Evolutionary conservation across 352 stramenopile species (phyloP), one percentile per base, ranked within the genome.

Genomic region (Globisporangium spiculum): DNA sequence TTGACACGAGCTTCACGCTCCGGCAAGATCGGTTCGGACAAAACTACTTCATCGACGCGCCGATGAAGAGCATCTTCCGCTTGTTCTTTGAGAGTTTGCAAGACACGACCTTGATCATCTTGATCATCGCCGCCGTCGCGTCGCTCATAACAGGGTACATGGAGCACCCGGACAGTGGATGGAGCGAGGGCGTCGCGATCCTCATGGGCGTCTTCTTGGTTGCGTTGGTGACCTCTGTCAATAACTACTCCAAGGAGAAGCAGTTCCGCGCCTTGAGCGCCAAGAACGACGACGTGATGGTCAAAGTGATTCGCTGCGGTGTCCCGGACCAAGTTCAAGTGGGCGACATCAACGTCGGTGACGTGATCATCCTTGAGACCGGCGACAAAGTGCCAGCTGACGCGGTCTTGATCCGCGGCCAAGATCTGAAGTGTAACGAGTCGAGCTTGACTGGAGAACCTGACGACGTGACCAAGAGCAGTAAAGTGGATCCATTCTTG

Each of bases 241-340:
- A 98, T 73, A 97, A 99, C 70, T 99, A 99, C 81, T 94, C 82
- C n/a, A 97, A 97, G 63, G 89, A 97, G 68, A 89, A 95, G 60
- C 91, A 97, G 66, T 97, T 97, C 65, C 87, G 84, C 14, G 83
- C 81, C 0, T 70, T 95, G 9, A 97, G 88, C 54, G 88, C 84
- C 10, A 90, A 94, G 70, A 97, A 97, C 70, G 91, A 97, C 60
- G 87, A 97, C 59, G 86, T 97, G 2, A 72, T 84, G 18, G 86
- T 97, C 46, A 94, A 88, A 65, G 83, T 98, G 3, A 72, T 93
- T 18, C 79, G 85, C 10, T 76, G 77, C 14, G 83, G 85, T 30
- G 85, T 81, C 54, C 83, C 83, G 3, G 85, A 93, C 60, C 79
- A 92, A 62, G 74, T 92, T 2, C 66, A 80, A 6, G 89, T 97